Percentiles rank a stretch among this genome's conserved stretches.
Conservation (phyloP, 1,284 basidiomycete species). For the Xerocomus amazonicus region DNA sequence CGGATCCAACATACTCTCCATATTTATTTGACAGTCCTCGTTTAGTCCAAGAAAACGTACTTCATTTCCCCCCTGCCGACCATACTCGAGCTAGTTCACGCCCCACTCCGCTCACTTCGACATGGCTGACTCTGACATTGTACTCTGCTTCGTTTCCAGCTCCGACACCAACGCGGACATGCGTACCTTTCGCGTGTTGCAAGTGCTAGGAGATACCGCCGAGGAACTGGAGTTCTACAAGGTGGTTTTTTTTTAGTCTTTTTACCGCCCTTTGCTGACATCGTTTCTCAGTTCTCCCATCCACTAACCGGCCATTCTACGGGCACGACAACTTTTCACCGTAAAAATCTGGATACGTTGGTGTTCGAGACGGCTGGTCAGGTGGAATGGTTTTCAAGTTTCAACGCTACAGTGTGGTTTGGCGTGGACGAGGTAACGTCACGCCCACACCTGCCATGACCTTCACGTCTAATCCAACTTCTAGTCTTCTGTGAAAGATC, state of each 20-base stretch:
- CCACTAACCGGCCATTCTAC: conserved; percentile 43
- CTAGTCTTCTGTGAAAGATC: conserved; percentile 45
- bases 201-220: conserved; percentile 31
- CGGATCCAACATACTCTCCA: conserved; percentile 23
- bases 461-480: not conserved
- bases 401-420: conserved; percentile 46
- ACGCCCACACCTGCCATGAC: not conserved
- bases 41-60: not conserved
- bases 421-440: conserved; percentile 45
- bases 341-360: conserved; percentile 43
- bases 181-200: conserved; percentile 44
- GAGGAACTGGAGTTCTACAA: conserved; percentile 46
- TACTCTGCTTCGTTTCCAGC: conserved; percentile 42
- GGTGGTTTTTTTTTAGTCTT: conserved; percentile 27
- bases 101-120: not conserved
- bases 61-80: not conserved
- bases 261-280: not conserved
- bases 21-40: conserved; percentile 16
- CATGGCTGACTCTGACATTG: conserved; percentile 34
- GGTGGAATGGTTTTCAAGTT: conserved; percentile 48
- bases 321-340: conserved; percentile 47
- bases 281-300: conserved; percentile 44
- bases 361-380: conserved; percentile 51
- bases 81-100: not conserved
- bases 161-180: conserved; percentile 37